Evolutionary conservation across 768 basidiomycete species (phyloP).

Genomic region (Lactarius deliciosus): DNA sequence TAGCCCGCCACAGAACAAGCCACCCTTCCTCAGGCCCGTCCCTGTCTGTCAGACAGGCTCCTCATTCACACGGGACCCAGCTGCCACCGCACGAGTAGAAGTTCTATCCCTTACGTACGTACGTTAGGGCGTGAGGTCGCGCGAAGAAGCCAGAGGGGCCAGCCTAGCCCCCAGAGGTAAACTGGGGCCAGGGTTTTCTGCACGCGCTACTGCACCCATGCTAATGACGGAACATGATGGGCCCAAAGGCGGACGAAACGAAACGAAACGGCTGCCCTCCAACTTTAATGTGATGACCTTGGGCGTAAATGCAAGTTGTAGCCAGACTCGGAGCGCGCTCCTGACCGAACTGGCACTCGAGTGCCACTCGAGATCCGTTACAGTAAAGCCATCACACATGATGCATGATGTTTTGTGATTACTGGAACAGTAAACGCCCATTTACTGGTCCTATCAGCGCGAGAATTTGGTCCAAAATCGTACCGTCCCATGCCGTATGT

Average conservation of each 20-base stretch:
- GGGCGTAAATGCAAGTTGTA: background rate
- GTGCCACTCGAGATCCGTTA: slow-evolving; percentile 2
- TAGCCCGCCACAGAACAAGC: background rate
- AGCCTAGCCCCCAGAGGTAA: background rate
- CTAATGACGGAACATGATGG: background rate
- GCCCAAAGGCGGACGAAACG: background rate
- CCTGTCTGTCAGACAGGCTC: slow-evolving; percentile 2
- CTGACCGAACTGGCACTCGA: background rate
- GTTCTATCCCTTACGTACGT: background rate
- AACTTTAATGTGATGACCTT: background rate
- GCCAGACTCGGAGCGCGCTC: background rate
- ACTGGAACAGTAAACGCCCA: background rate
- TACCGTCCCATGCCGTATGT: background rate
- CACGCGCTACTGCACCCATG: background rate
- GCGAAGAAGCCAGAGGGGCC: background rate
- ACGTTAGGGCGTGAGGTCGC: background rate
- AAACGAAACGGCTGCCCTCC: background rate
- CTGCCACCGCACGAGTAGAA: background rate
- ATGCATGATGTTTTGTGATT: background rate
- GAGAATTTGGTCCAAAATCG: background rate
- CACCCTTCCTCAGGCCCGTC: background rate
- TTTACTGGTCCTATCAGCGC: background rate
- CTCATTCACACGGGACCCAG: background rate
- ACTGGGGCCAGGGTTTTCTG: background rate
- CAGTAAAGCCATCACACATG: background rate